Percentiles rank a stretch among this genome's conserved stretches.
These are phyloP conservation scores for Colletotrichum sp. DNA, from an alignment of 2,329 filamentous ascomycete genomes.

Conservation along the genomic window DNA sequence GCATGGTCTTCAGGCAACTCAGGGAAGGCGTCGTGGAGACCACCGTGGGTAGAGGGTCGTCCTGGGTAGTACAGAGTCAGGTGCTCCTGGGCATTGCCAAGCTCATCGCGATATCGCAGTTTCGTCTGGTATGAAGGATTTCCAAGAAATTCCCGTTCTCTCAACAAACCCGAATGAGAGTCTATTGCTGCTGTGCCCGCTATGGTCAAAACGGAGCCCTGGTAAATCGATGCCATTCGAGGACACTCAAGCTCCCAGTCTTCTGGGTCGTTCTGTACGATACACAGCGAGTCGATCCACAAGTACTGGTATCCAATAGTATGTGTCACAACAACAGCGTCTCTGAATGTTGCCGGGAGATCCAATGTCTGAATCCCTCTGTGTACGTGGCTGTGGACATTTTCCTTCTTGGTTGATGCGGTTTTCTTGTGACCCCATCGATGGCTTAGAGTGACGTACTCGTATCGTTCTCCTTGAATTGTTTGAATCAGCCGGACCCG, in stretches of 20 bases:
- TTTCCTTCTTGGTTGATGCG: not conserved
- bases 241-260: not conserved
- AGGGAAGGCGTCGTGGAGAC: not conserved
- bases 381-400: not conserved
- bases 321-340: not conserved
- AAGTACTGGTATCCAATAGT: not conserved
- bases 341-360: not conserved
- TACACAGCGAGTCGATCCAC: conserved; percentile 6
- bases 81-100: not conserved
- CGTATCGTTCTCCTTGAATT: not conserved
- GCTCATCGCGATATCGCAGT: not conserved
- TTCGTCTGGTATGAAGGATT: not conserved
- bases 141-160: not conserved
- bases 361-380: not conserved
- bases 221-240: not conserved
- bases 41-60: not conserved
- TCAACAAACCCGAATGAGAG: not conserved
- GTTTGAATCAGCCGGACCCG: not conserved
- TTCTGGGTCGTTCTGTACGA: not conserved
- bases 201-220: not conserved
- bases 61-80: not conserved
- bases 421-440: not conserved
- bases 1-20: not conserved
- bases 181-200: not conserved
- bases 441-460: not conserved